Percentiles rank a stretch among this genome's conserved stretches.
phyloP scores from a whole-genome alignment of 2,329 filamentous ascomycete species.

The Clarireedia homoeocarpa region DNA sequence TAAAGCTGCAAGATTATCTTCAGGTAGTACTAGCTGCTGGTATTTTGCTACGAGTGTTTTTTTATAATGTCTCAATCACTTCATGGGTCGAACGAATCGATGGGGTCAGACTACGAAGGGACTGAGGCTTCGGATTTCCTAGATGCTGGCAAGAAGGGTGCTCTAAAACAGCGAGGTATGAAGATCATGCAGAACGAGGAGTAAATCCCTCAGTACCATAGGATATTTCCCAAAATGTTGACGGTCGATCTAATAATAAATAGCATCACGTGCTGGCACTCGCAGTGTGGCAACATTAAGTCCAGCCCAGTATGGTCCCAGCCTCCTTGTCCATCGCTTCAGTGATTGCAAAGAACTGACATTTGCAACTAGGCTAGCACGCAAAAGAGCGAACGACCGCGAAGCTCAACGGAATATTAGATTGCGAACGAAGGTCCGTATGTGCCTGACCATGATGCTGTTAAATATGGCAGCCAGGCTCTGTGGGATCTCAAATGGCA shows the following conservation, averaged over 20 bases:
- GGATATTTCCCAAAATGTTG: background rate
- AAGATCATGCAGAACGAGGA: background rate
- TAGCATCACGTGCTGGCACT: conserved; percentile 39
- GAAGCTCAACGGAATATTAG: conserved; percentile 73
- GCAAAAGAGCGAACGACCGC: conserved; percentile 85
- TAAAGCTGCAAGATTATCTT: background rate
- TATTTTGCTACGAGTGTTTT: background rate
- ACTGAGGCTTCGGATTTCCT: background rate
- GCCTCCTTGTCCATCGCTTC: background rate
- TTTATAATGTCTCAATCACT: conserved; percentile 1
- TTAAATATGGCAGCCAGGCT: too few relatives aligned
- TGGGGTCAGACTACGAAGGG: background rate
- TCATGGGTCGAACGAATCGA: background rate
- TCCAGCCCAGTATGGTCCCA: conserved; percentile 5
- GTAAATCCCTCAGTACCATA: background rate
- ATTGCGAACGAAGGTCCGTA: conserved; percentile 4
- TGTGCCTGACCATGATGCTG: background rate
- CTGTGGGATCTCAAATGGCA: background rate
- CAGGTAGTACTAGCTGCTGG: background rate
- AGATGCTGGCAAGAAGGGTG: background rate
- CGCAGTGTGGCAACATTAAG: conserved; percentile 73
- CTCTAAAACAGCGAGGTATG: conserved; percentile 22
- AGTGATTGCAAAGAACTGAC: too few relatives aligned
- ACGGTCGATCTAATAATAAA: conserved; percentile 12
- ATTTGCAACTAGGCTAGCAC: conserved; percentile 58